Base-by-base conservation (phyloP, 202 grass and related monocot genomes). In the Panicum virgatum region DNA sequence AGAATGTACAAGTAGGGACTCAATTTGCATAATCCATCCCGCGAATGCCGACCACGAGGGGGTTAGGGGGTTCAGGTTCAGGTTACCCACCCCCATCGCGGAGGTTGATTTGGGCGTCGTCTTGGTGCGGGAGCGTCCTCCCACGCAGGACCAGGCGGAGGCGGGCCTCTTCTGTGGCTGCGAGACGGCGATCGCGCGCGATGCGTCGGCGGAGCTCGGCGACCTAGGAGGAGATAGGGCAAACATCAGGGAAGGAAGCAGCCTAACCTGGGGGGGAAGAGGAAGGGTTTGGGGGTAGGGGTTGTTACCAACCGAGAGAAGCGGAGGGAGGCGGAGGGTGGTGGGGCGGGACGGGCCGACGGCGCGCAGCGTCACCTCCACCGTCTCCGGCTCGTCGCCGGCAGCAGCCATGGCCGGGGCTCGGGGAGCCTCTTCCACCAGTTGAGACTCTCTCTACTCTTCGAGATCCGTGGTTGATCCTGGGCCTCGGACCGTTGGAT, bases 121-220 rank as follows among this genome's bases (percentile, higher is more conserved):
- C 86, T 44, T 80, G 37, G 59, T 61, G 75, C 23, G 83, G 76
- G 25, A 94, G 86, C 15, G 83, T 89, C 57, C 59, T 82, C 46
- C 88, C 92, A 20, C 83, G 86, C 30, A 94, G 77, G 66, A 94
- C 81, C 42, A 94, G 77, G 76, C 87, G 89, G 61, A 94, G 78
- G 11, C 92, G 86, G 15, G 71, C 89, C 66, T 72, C 77, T 34
- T 80, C 65, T 9, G 52, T 20, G 25, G 38, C 38, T 23, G 80
- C 72, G 44, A 94, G 80, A 62, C 56, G 52, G 39, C 83, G 76
- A 32, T 87, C 80, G 44, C 52, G 72, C 9, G 92, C 88, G 15
- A 94, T 52, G 62, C 82, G 52, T 38, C 47, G 57, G 40, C 88
- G 82, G 44, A 94, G 72, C 81, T 91, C 92, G 44, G 75, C 60